phyloP scores from a whole-genome alignment of 148 eudicot genomes.

The Pharnaceum exiguum region DNA sequence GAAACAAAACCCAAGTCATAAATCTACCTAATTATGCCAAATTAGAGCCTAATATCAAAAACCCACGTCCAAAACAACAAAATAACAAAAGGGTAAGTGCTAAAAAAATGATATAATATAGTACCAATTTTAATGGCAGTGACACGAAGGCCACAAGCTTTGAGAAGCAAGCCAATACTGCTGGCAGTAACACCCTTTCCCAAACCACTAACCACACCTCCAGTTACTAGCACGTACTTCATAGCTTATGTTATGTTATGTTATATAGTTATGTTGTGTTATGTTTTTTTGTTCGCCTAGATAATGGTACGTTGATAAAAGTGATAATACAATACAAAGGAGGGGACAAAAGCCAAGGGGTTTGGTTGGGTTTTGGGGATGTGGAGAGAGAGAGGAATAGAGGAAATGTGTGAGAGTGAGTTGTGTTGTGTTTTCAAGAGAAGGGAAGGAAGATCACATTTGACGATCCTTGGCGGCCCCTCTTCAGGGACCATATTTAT shows the following conservation, averaged over 20 bases:
- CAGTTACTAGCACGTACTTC: constrained; percentile 91
- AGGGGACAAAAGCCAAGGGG: neutral
- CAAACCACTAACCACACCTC: constrained; percentile 87
- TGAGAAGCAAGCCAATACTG: constrained; percentile 82
- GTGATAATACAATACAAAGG: neutral
- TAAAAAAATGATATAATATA: neutral
- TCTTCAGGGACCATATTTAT: neutral
- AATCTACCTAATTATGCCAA: neutral
- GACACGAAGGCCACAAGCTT: constrained; percentile 82
- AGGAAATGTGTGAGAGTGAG: neutral
- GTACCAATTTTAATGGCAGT: constrained; percentile 88
- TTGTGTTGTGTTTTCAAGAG: too few relatives aligned
- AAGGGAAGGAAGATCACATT: neutral
- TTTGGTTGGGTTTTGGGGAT: neutral
- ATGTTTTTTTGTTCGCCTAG: neutral
- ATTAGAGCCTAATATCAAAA: constrained; percentile 17
- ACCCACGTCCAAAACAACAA: constrained; percentile 8
- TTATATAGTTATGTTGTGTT: neutral
- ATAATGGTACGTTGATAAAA: neutral
- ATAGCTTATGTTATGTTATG: constrained; percentile 21
- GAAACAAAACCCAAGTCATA: constrained; percentile 14
- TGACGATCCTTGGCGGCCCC: neutral
- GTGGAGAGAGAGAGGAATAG: neutral
- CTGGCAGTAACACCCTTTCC: constrained; percentile 95
- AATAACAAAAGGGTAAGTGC: neutral